Evolutionary conservation across 495 filamentous ascomycete species (phyloP).

Genomic region (Talaromyces stipitatus): DNA sequence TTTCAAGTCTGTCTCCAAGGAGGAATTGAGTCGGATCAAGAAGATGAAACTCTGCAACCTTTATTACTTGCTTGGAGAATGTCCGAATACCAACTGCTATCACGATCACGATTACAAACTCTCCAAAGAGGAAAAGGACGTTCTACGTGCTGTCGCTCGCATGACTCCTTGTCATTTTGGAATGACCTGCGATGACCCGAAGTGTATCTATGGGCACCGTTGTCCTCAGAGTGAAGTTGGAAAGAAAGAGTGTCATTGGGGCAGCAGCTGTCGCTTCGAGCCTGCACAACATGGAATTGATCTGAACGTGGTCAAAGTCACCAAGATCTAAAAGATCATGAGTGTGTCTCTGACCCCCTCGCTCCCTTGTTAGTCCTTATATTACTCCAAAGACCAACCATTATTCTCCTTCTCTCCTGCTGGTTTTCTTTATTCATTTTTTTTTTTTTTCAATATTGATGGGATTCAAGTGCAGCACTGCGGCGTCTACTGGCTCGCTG

Average conservation of each 20-base stretch:
- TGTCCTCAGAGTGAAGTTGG: slow-evolving; percentile 42
- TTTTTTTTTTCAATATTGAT: neutral
- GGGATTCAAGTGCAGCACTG: slow-evolving; percentile 2
- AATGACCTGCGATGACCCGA: slow-evolving; percentile 61
- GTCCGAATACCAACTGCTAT: slow-evolving; percentile 61
- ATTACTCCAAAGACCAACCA: neutral
- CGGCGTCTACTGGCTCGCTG: slow-evolving; percentile 1
- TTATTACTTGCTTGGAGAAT: slow-evolving; percentile 69
- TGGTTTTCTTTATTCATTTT: neutral
- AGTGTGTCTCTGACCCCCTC: neutral
- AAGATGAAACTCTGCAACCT: slow-evolving; percentile 81
- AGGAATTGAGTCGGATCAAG: slow-evolving; percentile 53
- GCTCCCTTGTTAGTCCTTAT: neutral
- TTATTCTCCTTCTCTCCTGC: neutral
- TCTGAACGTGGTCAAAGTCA: slow-evolving; percentile 43
- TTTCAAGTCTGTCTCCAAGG: slow-evolving; percentile 45
- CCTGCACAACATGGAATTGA: slow-evolving; percentile 43
- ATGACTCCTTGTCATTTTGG: slow-evolving; percentile 74
- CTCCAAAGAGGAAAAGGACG: slow-evolving; percentile 56
- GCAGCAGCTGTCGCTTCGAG: slow-evolving; percentile 45
- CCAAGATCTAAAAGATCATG: slow-evolving; percentile 32
- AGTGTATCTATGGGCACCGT: slow-evolving; percentile 81
- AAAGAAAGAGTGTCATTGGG: slow-evolving; percentile 43
- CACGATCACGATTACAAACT: slow-evolving; percentile 71
- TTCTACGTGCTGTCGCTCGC: slow-evolving; percentile 62